Percentiles rank a stretch among this genome's conserved stretches.
Conservation (phyloP, 1,284 basidiomycete species). For the Fomitopsis pinicola region DNA sequence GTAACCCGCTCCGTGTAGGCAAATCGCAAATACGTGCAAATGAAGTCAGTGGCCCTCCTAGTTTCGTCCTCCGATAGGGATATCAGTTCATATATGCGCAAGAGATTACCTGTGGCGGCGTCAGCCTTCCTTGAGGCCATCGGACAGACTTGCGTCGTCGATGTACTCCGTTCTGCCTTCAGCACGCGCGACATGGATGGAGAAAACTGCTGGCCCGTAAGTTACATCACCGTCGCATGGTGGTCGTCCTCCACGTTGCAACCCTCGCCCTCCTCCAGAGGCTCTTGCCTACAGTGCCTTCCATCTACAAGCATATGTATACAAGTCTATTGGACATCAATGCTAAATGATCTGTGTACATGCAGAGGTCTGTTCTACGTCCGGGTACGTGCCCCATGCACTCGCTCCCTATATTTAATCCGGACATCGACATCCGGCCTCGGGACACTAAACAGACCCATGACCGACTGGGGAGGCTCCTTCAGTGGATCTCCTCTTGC, state of each 20-base stretch:
- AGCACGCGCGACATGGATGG: constrained; percentile 8
- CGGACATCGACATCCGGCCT: background rate
- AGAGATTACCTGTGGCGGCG: constrained; percentile 7
- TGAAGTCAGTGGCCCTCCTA: constrained; percentile 11
- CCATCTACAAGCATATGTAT: too few relatives aligned
- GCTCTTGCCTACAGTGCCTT: background rate
- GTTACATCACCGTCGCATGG: constrained; percentile 17
- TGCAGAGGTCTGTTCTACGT: too few relatives aligned
- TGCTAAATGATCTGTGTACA: too few relatives aligned
- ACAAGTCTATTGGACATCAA: too few relatives aligned
- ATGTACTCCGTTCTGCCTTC: constrained; percentile 8
- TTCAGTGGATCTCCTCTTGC: background rate
- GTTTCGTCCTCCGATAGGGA: constrained; percentile 9
- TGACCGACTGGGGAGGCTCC: background rate
- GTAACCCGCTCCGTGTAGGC: constrained; percentile 10
- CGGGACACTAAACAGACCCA: background rate
- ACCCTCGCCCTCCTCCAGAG: constrained; percentile 9
- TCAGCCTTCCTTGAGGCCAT: background rate
- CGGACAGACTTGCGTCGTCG: background rate
- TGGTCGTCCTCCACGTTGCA: constrained; percentile 15
- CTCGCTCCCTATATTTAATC: background rate
- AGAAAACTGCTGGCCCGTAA: constrained; percentile 13
- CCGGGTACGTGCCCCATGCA: background rate
- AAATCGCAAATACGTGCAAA: constrained; percentile 12
- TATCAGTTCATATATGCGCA: constrained; percentile 6